phyloP scores from a whole-genome alignment of 2,329 filamentous ascomycete genomes.

The Cucurbitaria berberidis region DNA sequence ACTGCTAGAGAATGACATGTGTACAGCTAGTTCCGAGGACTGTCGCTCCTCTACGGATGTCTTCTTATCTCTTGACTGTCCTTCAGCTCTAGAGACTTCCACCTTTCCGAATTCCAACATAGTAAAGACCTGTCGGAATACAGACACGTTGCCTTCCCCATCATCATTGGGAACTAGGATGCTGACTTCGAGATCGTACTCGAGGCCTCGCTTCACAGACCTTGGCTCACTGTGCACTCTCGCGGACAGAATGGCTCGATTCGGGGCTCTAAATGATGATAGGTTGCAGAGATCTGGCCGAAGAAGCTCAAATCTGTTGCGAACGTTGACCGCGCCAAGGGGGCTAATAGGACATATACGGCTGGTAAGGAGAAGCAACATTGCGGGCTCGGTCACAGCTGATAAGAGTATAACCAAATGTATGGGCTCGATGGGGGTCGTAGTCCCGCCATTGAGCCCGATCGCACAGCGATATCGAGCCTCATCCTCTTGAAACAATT shows the following conservation, averaged over 20 bases:
- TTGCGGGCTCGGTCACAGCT: slow-evolving; percentile 10
- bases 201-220: slow-evolving; percentile 7
- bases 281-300: slow-evolving; percentile 4
- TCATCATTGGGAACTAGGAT: neutral
- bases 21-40: neutral
- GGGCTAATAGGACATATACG: slow-evolving; percentile 9
- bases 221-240: neutral
- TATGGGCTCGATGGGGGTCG: neutral
- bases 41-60: neutral
- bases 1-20: slow-evolving; percentile 1
- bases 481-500: slow-evolving; percentile 3
- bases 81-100: neutral
- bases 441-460: neutral
- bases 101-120: slow-evolving; percentile 10
- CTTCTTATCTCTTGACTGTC: neutral
- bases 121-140: slow-evolving; percentile 12
- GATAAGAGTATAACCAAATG: slow-evolving; percentile 8
- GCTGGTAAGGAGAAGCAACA: slow-evolving; percentile 12
- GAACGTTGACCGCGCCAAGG: slow-evolving; percentile 11
- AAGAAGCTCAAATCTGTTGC: slow-evolving; percentile 9
- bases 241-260: slow-evolving; percentile 3
- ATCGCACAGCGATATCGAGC: slow-evolving; percentile 3
- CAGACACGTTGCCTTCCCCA: neutral
- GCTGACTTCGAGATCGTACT: slow-evolving; percentile 8
- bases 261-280: neutral